These are phyloP conservation scores for Prunus armeniaca DNA, from an alignment of 306 rosid genomes.

Conservation along the genomic window DNA sequence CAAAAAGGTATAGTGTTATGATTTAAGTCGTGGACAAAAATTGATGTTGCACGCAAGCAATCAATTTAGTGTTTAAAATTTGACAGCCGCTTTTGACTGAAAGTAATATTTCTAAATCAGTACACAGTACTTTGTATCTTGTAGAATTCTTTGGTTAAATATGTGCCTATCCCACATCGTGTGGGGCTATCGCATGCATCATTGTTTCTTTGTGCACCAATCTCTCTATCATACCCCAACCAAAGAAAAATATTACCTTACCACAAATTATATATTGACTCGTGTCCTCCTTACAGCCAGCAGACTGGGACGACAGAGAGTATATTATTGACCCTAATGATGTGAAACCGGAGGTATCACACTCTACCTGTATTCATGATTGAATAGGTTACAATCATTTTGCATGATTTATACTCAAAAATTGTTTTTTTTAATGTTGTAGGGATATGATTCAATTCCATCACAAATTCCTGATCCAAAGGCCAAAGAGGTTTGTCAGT, in stretches of 20 bases:
- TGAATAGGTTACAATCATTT: slow-evolving; percentile 1
- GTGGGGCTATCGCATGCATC: background rate
- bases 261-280: background rate
- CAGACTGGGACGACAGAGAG: slow-evolving; percentile 87
- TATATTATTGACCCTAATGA: slow-evolving; percentile 63
- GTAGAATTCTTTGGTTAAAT: background rate
- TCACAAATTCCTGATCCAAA: slow-evolving; percentile 82
- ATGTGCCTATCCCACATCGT: background rate
- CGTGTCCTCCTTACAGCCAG: slow-evolving; percentile 48
- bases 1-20: slow-evolving; percentile 14
- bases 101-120: background rate
- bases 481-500: slow-evolving; percentile 61
- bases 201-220: slow-evolving; percentile 9
- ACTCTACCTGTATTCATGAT: background rate
- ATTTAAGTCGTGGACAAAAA: background rate
- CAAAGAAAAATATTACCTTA: background rate
- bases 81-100: background rate
- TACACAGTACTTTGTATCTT: background rate
- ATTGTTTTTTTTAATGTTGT: slow-evolving; percentile 22
- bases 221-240: background rate
- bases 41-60: background rate
- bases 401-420: background rate
- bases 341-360: slow-evolving; percentile 66
- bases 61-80: background rate
- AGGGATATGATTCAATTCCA: slow-evolving; percentile 72